Evolutionary conservation across 495 filamentous ascomycete species (phyloP).

Genomic region (Talaromyces nanjingensis): DNA sequence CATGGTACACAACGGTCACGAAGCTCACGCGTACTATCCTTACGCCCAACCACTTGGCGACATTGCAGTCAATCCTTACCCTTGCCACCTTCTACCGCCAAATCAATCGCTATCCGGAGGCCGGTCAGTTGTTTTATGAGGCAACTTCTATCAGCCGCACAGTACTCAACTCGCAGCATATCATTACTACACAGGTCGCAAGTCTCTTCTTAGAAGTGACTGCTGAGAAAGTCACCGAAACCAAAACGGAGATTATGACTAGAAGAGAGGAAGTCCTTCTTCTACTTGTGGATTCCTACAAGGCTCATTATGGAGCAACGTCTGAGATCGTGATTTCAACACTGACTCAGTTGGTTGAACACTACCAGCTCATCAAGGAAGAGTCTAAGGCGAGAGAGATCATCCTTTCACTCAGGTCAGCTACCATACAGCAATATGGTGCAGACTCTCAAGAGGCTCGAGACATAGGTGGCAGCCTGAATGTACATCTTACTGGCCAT

Average conservation of each 20-base stretch:
- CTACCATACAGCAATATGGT: constrained; percentile 2
- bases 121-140: constrained; percentile 16
- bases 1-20: constrained; percentile 21
- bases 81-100: constrained; percentile 20
- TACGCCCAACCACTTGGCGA: constrained; percentile 16
- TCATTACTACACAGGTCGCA: constrained; percentile 27
- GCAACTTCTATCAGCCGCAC: constrained; percentile 21
- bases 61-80: constrained; percentile 23
- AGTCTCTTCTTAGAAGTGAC: constrained; percentile 27
- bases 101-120: constrained; percentile 11
- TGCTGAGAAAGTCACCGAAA: constrained; percentile 18
- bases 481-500: constrained; percentile 25
- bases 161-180: constrained; percentile 20
- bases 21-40: constrained; percentile 22
- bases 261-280: constrained; percentile 24
- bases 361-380: constrained; percentile 24
- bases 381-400: constrained; percentile 16
- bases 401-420: neutral
- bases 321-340: constrained; percentile 25
- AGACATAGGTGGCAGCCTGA: constrained; percentile 14
- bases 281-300: constrained; percentile 29
- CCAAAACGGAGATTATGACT: constrained; percentile 29
- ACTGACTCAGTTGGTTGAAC: constrained; percentile 23
- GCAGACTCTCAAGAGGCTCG: constrained; percentile 8
- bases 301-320: constrained; percentile 25